Evolutionary conservation across 2,329 filamentous ascomycete genomes (phyloP).

Genomic region (Cladosporium sp.): DNA sequence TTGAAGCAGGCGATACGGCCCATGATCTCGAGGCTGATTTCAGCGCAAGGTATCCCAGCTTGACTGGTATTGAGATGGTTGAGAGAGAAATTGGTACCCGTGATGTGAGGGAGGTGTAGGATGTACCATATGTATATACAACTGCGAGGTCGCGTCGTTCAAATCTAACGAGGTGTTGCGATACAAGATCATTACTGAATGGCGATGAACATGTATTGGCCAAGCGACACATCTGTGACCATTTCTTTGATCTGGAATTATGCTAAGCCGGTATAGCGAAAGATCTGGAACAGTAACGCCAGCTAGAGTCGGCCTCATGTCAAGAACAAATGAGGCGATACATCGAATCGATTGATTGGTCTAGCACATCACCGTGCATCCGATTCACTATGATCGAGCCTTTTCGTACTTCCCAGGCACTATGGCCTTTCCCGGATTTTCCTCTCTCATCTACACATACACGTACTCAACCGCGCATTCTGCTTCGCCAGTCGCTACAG

Average conservation of each 20-base stretch:
- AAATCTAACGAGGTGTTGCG: neutral
- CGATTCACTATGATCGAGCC: neutral
- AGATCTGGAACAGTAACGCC: neutral
- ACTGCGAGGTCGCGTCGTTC: neutral
- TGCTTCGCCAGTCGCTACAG: conserved; percentile 1
- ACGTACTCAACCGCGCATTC: conserved; percentile 5
- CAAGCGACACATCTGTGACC: neutral
- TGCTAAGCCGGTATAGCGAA: too few relatives aligned
- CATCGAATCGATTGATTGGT: neutral
- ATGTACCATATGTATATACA: conserved; percentile 1
- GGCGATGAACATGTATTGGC: neutral
- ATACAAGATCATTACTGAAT: neutral
- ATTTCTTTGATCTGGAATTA: too few relatives aligned
- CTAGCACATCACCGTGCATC: neutral
- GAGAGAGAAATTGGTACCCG: conserved; percentile 48
- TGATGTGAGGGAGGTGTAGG: conserved; percentile 16
- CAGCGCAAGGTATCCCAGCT: conserved; percentile 80
- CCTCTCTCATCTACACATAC: neutral
- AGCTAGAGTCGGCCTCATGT: too few relatives aligned
- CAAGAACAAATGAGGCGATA: too few relatives aligned
- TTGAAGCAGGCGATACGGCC: neutral
- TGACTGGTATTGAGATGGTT: conserved; percentile 85
- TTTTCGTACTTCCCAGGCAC: neutral
- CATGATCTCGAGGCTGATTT: conserved; percentile 61
- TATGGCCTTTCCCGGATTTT: neutral